A percentile compares a stretch with the other conserved stretches of the same genome.
phyloP scores from a whole-genome alignment of 2,329 filamentous ascomycete species.

The Diaporthe citri region DNA sequence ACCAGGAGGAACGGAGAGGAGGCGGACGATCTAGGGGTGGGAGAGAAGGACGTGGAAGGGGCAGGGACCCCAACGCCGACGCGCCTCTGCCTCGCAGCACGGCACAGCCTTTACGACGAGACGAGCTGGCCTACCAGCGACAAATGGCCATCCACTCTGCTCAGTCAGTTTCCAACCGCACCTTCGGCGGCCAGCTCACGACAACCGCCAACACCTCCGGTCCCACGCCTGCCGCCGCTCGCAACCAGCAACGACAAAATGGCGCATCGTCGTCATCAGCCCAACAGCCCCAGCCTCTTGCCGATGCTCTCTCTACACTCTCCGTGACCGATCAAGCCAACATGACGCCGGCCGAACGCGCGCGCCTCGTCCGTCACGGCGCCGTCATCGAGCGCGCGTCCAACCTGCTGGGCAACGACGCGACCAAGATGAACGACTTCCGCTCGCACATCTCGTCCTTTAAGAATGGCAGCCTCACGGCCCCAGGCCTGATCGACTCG shows the following conservation, averaged over 20 bases:
- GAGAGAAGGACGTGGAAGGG: conserved; percentile 64
- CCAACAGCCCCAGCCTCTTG: conserved; percentile 43
- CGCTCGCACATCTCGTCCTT: conserved; percentile 84
- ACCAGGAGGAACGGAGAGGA: conserved; percentile 72
- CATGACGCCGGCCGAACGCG: conserved; percentile 82
- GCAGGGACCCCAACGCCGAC: conserved; percentile 89
- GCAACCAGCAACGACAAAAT: conserved; percentile 27
- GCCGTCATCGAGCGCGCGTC: conserved; percentile 89
- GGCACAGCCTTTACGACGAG: conserved; percentile 83
- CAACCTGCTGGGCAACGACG: conserved; percentile 83
- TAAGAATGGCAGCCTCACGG: conserved; percentile 75
- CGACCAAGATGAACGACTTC: conserved; percentile 81
- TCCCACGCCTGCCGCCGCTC: conserved; percentile 38
- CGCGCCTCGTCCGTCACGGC: conserved; percentile 82
- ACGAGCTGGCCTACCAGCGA: conserved; percentile 91
- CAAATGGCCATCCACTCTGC: conserved; percentile 92
- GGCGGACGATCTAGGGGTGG: conserved; percentile 57
- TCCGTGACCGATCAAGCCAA: conserved; percentile 63
- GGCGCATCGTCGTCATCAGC: conserved; percentile 39
- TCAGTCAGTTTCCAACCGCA: conserved; percentile 82
- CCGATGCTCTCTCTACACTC: conserved; percentile 63
- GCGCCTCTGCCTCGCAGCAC: conserved; percentile 77
- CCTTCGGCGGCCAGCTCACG: conserved; percentile 89
- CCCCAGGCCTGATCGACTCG: conserved; percentile 83
- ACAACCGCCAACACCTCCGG: conserved; percentile 55